Evolutionary conservation across 176 grass and related monocot genomes (phyloP).

Genomic region (Cenchrus americanus): DNA sequence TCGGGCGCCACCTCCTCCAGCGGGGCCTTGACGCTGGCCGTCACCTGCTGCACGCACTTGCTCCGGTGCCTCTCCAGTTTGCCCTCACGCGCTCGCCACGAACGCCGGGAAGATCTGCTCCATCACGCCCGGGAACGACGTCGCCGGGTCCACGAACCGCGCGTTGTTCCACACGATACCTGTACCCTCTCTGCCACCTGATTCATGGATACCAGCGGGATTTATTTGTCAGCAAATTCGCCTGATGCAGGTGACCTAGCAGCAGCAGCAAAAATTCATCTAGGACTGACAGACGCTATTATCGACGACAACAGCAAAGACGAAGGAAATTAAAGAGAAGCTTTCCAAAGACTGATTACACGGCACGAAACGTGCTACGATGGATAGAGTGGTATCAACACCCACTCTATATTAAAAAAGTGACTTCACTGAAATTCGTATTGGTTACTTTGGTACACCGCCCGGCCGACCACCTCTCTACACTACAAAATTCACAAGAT

Average conservation of each 20-base stretch:
- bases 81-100: conserved; percentile 62
- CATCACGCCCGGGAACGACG: conserved; percentile 35
- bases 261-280: not conserved
- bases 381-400: conserved; percentile 9
- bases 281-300: not conserved
- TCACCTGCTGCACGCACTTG: conserved; percentile 80
- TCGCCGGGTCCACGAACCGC: conserved; percentile 74
- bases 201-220: not conserved
- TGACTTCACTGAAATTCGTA: not conserved
- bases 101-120: conserved; percentile 65
- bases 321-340: not conserved
- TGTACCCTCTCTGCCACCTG: conserved; percentile 90
- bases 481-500: not conserved
- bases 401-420: not conserved
- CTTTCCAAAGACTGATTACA: conserved; percentile 39
- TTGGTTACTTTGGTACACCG: not conserved
- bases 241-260: not conserved
- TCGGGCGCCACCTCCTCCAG: conserved; percentile 59
- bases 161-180: conserved; percentile 91
- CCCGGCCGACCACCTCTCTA: not conserved
- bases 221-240: too few species aligned
- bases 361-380: conserved; percentile 29
- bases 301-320: conserved; percentile 12
- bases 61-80: conserved; percentile 86
- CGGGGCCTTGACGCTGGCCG: conserved; percentile 61